Evolutionary conservation across 2,329 filamentous ascomycete genomes (phyloP).

Genomic region (Aspergillus sclerotialis): DNA sequence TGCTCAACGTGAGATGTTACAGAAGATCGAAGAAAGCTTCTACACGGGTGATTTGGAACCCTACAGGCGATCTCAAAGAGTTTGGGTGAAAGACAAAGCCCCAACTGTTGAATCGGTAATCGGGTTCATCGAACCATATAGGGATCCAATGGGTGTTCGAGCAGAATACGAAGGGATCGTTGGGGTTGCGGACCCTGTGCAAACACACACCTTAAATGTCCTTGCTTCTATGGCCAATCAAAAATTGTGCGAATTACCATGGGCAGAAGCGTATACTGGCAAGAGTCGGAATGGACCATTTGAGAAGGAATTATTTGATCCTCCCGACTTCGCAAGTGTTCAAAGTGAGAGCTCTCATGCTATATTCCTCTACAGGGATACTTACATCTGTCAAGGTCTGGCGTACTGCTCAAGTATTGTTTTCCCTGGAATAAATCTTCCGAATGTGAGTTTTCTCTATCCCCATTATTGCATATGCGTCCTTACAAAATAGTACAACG

Average conservation of each 20-base stretch:
- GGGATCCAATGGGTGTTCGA: slow-evolving; percentile 48
- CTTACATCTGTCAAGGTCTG: slow-evolving; percentile 25
- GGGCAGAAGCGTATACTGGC: slow-evolving; percentile 13
- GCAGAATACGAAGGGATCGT: slow-evolving; percentile 49
- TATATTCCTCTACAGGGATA: neutral
- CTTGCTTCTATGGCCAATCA: slow-evolving; percentile 6
- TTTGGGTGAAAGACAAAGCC: slow-evolving; percentile 49
- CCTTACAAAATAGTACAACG: slow-evolving; percentile 48
- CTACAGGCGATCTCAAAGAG: slow-evolving; percentile 44
- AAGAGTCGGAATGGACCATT: slow-evolving; percentile 32
- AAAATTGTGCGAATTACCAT: slow-evolving; percentile 18
- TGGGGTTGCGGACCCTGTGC: slow-evolving; percentile 16
- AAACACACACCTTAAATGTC: slow-evolving; percentile 12
- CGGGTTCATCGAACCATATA: slow-evolving; percentile 50
- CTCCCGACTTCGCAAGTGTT: slow-evolving; percentile 14
- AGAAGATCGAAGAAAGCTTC: slow-evolving; percentile 24
- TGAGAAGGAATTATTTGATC: slow-evolving; percentile 16
- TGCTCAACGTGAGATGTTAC: slow-evolving; percentile 4
- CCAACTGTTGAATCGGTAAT: slow-evolving; percentile 47
- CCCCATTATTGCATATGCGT: neutral
- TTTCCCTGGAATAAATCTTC: slow-evolving; percentile 39
- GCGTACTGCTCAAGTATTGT: slow-evolving; percentile 40
- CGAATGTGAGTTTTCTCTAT: slow-evolving; percentile 38
- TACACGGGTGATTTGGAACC: slow-evolving; percentile 43
- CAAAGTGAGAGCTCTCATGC: slow-evolving; percentile 6